Evolutionary conservation across 139 green algal species (phyloP), one percentile per base, ranked within the genome.

Genomic region (Astrephomene gubernaculifera): DNA sequence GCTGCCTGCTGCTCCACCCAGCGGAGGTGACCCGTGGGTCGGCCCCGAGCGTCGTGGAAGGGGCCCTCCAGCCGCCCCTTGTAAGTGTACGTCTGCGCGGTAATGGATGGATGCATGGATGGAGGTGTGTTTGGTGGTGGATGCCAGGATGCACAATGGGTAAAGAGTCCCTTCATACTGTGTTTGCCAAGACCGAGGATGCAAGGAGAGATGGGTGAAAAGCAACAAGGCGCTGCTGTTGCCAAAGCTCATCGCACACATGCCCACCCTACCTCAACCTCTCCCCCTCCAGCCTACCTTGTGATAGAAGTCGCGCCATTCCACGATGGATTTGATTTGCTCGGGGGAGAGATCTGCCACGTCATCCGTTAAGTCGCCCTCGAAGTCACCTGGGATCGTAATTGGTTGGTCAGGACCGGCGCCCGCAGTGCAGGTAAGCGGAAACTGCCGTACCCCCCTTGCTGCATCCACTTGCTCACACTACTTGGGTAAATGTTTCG

Each of bases 281-380:
- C 69, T 54, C 25, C 22, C 25, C 38, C 39, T 12, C 29, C 27
- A 9, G 19, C 14, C 41, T 14, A 89, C 88, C 75, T 94, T 91
- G 53, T 69, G 71, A 38, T 93, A 96, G 74, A 96, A 96, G 39
- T 88, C 83, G 31, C 88, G 68, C 93, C 93, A 96, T 31, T 89
- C 67, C 7, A 92, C 72, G 53, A 96, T 76, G 4, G 81, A 83
- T 22, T 72, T 75, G 52, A 81, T 78, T 54, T 94, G 76, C 81
- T 96, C 91, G 17, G 70, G 61, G 4, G 45, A 86, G 43, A 96
- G 87, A 41, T 88, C 89, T 0, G 31, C 70, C 19, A 96, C 80
- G 33, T 94, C 85, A 67, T 96, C 93, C 7, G 70, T 90, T n/a
- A 95, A 35, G 73, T 95, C 92, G 22, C 67, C 71, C 31, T 71